Base-by-base conservation (phyloP, 345 rosid species). In the Corchorus capsularis region DNA sequence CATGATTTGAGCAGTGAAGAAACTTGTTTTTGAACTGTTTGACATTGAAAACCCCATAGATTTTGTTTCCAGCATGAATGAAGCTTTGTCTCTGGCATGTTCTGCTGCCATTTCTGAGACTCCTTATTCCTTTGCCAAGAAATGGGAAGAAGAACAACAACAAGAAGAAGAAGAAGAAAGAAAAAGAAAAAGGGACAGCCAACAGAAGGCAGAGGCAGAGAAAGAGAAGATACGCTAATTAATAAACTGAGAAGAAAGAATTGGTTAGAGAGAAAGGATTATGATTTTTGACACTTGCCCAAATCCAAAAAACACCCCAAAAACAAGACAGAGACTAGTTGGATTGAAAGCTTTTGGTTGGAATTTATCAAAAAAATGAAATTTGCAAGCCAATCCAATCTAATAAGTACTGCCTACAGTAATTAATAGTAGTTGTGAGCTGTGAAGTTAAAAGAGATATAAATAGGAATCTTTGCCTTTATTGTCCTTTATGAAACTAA, bases 1-100 rank as follows among this genome's bases (percentile, higher is more conserved):
- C 8, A 55, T 6, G 49, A 79, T 71, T 53, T 87, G 94, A 55
- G 84, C 79, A 71, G 59, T 39, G 60, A 80, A 74, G 65, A 70
- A 77, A 3, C 62, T 65, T 79, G 63, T 75, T 39, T 65, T 22
- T n/a, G 47, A 53, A n/a, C 22, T 6, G 46, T 47, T 63, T 35
- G 72, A 35, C 17, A n/a, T 3, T 1, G 62, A 9, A 53, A 19
- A 22, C 45, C 66, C 64, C 41, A 45, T 20, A 53, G 71, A 75
- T 75, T 79, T 79, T 53, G 56, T 32, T 76, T 55, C 73, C 20
- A 56, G 49, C 72, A 67, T 63, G n/a, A 63, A 34, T 10, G 64
- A 34, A 64, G 50, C 49, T 34, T 74, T 63, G 34, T 63, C 77
- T 47, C 43, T 49, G 57, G 61, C 77, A 32, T 3, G 19, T 49